A percentile compares a stretch with the other conserved stretches of the same genome.
Conservation (phyloP, 1,284 basidiomycete genomes). For the Cerioporus squamosus region DNA sequence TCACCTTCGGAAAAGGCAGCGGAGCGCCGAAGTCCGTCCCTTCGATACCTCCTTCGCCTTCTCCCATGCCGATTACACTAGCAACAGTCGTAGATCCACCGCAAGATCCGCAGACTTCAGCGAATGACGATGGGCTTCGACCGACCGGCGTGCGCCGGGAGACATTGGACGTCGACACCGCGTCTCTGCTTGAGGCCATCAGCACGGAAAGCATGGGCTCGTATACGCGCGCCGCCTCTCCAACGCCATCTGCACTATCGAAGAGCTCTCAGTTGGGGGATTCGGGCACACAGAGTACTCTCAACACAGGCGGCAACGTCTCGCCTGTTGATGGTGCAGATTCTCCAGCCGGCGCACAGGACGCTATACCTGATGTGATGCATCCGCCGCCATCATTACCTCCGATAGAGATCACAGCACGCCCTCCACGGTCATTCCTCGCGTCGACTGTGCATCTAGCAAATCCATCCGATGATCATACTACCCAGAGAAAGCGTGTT, state of each 20-base stretch:
- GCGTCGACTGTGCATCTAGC: slow-evolving; percentile 47
- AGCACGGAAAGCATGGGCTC: slow-evolving; percentile 40
- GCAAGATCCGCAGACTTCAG: background rate
- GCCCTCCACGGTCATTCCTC: slow-evolving; percentile 37
- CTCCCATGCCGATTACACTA: slow-evolving; percentile 4
- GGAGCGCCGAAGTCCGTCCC: slow-evolving; percentile 14
- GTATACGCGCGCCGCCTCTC: slow-evolving; percentile 18
- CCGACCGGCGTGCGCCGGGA: background rate
- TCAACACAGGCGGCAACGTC: background rate
- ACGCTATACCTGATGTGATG: background rate
- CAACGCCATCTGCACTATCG: slow-evolving; percentile 17
- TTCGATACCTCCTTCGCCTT: slow-evolving; percentile 10
- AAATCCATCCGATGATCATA: slow-evolving; percentile 36
- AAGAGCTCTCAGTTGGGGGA: slow-evolving; percentile 19
- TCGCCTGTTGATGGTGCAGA: slow-evolving; percentile 2
- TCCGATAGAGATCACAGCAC: background rate
- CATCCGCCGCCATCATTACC: background rate
- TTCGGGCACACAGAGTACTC: background rate
- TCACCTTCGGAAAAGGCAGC: slow-evolving; percentile 61
- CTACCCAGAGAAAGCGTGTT: slow-evolving; percentile 45
- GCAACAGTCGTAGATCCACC: background rate
- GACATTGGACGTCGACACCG: slow-evolving; percentile 52
- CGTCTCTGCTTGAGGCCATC: slow-evolving; percentile 70
- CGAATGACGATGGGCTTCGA: slow-evolving; percentile 2
- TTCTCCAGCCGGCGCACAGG: background rate